Base-by-base conservation (phyloP, 805 yeast genomes). In the Wickerhamomyces ciferrii region DNA sequence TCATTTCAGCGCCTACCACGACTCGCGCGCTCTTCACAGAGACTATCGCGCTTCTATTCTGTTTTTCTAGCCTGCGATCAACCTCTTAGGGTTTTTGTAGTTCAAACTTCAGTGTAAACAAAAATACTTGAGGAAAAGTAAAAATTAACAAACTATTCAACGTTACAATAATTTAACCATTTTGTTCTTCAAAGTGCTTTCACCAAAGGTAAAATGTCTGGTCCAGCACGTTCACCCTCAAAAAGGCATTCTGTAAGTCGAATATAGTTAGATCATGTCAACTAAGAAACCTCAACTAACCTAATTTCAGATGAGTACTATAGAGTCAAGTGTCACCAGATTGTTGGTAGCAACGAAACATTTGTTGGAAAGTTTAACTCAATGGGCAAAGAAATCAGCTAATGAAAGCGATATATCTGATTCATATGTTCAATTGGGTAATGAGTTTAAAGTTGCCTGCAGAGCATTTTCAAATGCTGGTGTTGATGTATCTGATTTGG, bases 361-460 rank as follows among this genome's bases (percentile, higher is more conserved):
- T 48, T 71, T 92, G 13, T 70, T 94, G n/a, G 96, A 88, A 56
- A 76, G 87, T 17, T 69, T 94, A 43, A 88, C 95, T 0, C 87
- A 81, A 50, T 94, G 99, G 99, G 91, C 98, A 1, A 74, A 79
- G 50, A 80, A 79, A 20, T 74, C 77, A n/a, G 90, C 88, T 6
- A 75, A 83, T 21, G 98, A 91, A 41, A 78, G 79, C 46, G 87
- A 79, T 51, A 97, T 94, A 2, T 88, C 96, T 2, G 88, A 90
- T 56, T 86, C 90, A 3, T 94, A 89, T 62, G 99, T 94, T 15
- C 84, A 81, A 53, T 75, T 94, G 25, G 99, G 99, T 0, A 94
- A 91, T 59, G 97, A 92, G 64, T 94, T 90, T 71, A 83, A 92
- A 54, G 79, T 87, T 3, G 87, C 95, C 1, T 81, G 91, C 20